A percentile compares a stretch with the other conserved stretches of the same genome.
These are phyloP conservation scores for Candida tropicalis DNA, from an alignment of 1,139 yeast species.

Conservation along the genomic window DNA sequence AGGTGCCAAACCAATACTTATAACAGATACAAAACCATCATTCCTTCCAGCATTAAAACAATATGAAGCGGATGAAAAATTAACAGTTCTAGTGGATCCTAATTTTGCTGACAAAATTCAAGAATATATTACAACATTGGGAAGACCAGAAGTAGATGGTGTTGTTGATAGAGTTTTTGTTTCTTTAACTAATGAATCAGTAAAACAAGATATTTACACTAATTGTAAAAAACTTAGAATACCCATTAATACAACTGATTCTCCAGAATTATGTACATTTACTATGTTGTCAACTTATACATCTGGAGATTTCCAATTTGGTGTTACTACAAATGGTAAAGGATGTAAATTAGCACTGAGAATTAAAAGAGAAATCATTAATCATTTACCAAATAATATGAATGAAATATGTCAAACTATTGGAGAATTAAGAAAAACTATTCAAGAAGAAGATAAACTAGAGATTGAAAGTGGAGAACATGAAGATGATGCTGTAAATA, in stretches of 20 bases:
- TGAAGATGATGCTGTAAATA: conserved; percentile 72
- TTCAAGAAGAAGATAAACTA: conserved; percentile 55
- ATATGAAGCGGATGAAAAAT: conserved; percentile 22
- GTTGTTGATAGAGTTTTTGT: conserved; percentile 80
- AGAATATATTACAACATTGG: conserved; percentile 32
- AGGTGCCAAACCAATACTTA: conserved; percentile 61
- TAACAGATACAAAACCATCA: conserved; percentile 28
- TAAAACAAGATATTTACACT: conserved; percentile 43
- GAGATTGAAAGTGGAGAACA: conserved; percentile 51
- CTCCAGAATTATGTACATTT: conserved; percentile 73
- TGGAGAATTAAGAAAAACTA: conserved; percentile 61
- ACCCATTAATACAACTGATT: conserved; percentile 80
- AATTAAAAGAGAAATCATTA: conserved; percentile 72
- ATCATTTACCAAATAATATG: conserved; percentile 67
- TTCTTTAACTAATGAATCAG: conserved; percentile 32
- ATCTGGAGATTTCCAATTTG: conserved; percentile 78
- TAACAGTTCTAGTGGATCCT: conserved; percentile 23
- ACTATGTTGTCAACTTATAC: conserved; percentile 71
- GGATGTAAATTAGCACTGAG: conserved; percentile 88
- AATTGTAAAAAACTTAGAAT: conserved; percentile 65
- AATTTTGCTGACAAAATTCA: conserved; percentile 2
- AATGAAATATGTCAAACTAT: conserved; percentile 69
- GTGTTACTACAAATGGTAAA: conserved; percentile 84
- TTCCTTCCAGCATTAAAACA: conserved; percentile 26
- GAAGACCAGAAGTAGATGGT: conserved; percentile 62